Conservation (phyloP, 78 protist species). For the Creolimax fragrantissima region DNA sequence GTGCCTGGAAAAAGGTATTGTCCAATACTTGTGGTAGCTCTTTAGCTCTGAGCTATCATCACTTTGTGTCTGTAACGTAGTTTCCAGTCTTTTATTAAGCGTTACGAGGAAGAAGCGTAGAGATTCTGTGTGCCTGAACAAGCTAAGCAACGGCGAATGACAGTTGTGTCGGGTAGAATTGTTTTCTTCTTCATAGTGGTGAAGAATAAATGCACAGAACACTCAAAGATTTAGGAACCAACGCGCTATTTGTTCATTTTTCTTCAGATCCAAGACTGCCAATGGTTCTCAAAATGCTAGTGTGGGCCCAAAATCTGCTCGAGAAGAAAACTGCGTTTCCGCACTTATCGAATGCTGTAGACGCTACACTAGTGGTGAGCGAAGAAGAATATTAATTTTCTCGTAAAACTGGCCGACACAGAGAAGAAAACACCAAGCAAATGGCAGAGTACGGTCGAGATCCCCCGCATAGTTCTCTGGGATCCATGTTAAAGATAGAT, state of each 20-base stretch:
- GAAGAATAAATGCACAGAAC: background rate
- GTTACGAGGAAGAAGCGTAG: no score
- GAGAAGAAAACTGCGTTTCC: background rate
- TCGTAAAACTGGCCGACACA: no score
- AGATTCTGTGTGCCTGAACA: no score
- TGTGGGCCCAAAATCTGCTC: constrained; percentile 63
- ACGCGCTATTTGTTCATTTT: background rate
- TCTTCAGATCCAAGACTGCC: constrained; percentile 67
- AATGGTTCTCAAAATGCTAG: constrained; percentile 46
- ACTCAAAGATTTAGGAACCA: no score
- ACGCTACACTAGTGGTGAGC: background rate
- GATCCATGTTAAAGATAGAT: no score
- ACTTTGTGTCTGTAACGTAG: background rate
- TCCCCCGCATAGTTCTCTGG: no score
- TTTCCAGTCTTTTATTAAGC: background rate
- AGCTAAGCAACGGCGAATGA: no score
- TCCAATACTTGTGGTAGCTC: background rate
- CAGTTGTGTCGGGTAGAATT: background rate
- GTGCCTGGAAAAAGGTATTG: constrained; percentile 54
- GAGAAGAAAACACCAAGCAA: no score
- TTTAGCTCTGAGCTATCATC: background rate
- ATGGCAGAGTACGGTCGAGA: no score
- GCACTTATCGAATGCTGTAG: background rate
- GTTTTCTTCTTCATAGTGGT: background rate
- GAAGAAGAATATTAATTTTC: no score